Conservation (phyloP, 208 protist species). For the Trypanosoma scelopori region DNA sequence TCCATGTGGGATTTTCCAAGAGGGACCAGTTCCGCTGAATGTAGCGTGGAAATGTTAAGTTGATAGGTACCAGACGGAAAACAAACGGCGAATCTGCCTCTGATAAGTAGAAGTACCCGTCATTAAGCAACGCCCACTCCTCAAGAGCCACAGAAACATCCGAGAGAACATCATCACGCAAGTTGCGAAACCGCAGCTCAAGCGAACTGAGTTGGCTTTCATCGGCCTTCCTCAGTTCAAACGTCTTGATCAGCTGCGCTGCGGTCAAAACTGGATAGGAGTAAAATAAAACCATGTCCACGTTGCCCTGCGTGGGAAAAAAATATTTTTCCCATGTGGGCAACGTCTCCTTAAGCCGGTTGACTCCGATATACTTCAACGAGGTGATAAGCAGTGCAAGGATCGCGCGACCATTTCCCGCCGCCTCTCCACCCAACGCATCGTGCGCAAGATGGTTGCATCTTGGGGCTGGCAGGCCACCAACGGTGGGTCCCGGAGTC, state of each 20-base stretch:
- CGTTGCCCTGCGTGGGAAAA: slow-evolving; percentile 16
- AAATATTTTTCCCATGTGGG: slow-evolving; percentile 21
- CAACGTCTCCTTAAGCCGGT: slow-evolving; percentile 19
- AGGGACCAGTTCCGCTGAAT: slow-evolving; percentile 20
- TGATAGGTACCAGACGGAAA: slow-evolving; percentile 22
- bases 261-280: slow-evolving; percentile 12
- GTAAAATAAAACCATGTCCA: slow-evolving; percentile 28
- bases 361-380: slow-evolving; percentile 21
- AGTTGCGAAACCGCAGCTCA: slow-evolving; percentile 5
- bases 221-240: slow-evolving; percentile 8
- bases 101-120: slow-evolving; percentile 21
- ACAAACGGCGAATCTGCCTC: background rate
- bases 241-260: slow-evolving; percentile 7
- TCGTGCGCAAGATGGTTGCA: slow-evolving; percentile 12
- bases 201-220: slow-evolving; percentile 6
- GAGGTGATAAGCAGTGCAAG: slow-evolving; percentile 19
- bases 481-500: background rate
- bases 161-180: slow-evolving; percentile 6
- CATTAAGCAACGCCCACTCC: slow-evolving; percentile 10
- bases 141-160: slow-evolving; percentile 2
- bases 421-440: background rate
- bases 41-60: slow-evolving; percentile 20
- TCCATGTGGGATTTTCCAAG: slow-evolving; percentile 24
- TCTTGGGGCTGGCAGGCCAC: background rate
- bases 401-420: slow-evolving; percentile 21